These are phyloP conservation scores for Angomonas desouzai DNA, from an alignment of 208 protist genomes.

Conservation along the genomic window DNA sequence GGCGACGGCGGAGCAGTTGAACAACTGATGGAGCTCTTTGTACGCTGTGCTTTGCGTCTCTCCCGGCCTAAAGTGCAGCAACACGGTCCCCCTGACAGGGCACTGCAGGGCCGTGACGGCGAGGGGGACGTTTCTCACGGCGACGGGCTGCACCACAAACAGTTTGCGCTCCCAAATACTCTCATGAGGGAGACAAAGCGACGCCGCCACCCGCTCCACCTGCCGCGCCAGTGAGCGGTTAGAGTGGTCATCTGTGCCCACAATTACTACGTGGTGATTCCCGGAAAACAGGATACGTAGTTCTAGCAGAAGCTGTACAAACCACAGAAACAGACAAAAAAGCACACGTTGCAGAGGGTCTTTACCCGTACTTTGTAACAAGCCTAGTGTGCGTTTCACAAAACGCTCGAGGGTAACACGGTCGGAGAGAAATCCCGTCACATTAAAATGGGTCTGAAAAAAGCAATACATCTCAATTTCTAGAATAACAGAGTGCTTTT, in stretches of 20 bases:
- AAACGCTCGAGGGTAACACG: not conserved
- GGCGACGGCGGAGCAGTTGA: not conserved
- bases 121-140: not conserved
- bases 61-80: not conserved
- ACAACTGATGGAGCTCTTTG: not conserved
- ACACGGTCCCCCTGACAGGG: not conserved
- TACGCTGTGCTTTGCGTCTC: not conserved
- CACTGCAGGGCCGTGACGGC: not conserved
- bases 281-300: not conserved
- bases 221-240: not conserved
- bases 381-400: not conserved
- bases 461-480: not conserved
- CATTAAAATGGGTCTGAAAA: not conserved
- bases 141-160: not conserved
- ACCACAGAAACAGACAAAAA: slow-evolving; percentile 5
- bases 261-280: not conserved
- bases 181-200: not conserved
- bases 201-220: not conserved
- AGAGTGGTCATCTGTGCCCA: not conserved
- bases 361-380: not conserved
- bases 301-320: not conserved
- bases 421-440: not conserved
- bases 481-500: not conserved
- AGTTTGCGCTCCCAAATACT: not conserved
- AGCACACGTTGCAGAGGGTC: not conserved